Evolutionary conservation across 768 basidiomycete species (phyloP), one percentile per base, ranked within the genome.

Genomic region (Pisolithus sp.): DNA sequence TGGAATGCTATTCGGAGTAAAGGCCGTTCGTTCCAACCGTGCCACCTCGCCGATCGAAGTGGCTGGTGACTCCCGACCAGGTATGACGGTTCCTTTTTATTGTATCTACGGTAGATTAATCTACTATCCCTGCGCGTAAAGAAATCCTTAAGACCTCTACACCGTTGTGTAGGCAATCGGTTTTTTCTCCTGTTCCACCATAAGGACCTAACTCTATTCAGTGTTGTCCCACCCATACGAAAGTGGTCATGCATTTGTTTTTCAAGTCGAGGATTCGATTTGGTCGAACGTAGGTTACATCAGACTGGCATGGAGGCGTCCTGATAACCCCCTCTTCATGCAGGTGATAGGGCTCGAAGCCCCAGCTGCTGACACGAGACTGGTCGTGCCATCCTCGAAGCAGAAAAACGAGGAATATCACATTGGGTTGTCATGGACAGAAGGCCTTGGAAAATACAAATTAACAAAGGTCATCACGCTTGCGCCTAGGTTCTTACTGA

Each of bases 381-480:
- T 98, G 46, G 79, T 84, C 34, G 76, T 93, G 39, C 74, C 82
- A 2, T 83, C 86, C 8, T 70, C 78, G 40, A 73, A 72, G 28
- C 82, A 83, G 48, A 82, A 75, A 55, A 70, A 76, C 2, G 82
- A 88, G 44, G 82, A 85, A 63, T 76, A 84, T 48, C 89, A 93
- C 63, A 68, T 90, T 43, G 96, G 95, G 2, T 60, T 99, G 37
- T 94, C 93, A 5, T 98, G 94, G 82, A 77, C 80, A 17, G 93
- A 95, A 68, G 96, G 94, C 2, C 73, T 85, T n/a, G 96, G 96
- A 34, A 97, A 96, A 74, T 98, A 97, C 68, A 97, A 97, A 64
- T 73, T 98, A 31, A 87, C 86, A 24, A 98, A 97, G 71, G 86
- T 97, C 58, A 84, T 99, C 57, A 94, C 89, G 0, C 71, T 98